Conservation (phyloP, 2,329 filamentous ascomycete genomes). For the Nigrospora osmanthi region DNA sequence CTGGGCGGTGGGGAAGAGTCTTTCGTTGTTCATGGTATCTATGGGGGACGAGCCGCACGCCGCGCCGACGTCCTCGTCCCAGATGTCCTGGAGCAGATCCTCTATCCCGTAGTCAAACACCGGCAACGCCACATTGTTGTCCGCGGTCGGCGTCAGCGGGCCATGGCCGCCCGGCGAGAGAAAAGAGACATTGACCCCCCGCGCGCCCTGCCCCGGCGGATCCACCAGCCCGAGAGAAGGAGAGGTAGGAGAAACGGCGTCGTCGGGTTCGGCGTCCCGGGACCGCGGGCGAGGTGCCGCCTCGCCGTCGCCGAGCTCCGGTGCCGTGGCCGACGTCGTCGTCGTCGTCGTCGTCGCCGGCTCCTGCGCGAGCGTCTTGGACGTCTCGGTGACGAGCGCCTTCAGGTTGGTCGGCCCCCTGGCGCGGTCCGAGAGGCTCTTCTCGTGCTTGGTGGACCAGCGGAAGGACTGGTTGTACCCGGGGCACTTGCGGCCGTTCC, state of each 20-base stretch:
- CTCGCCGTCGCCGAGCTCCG: too few relatives aligned
- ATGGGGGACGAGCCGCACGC: neutral
- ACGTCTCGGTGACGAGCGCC: slow-evolving; percentile 4
- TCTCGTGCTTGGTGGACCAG: slow-evolving; percentile 34
- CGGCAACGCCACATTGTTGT: slow-evolving; percentile 3
- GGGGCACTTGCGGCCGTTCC: slow-evolving; percentile 18
- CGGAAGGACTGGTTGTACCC: slow-evolving; percentile 24
- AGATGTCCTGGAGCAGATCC: slow-evolving; percentile 7
- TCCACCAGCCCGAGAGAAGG: too few relatives aligned
- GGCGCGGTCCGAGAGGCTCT: slow-evolving; percentile 3
- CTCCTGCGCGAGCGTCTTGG: slow-evolving; percentile 1
- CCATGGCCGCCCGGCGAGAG: neutral
- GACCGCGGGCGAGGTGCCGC: neutral
- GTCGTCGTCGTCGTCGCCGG: neutral
- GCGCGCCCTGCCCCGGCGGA: too few relatives aligned
- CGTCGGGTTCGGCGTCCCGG: neutral
- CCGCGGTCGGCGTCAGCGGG: slow-evolving; percentile 1
- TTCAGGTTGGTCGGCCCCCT: slow-evolving; percentile 5
- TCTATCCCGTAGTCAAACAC: slow-evolving; percentile 7
- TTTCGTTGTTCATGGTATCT: neutral
- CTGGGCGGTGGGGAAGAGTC: neutral
- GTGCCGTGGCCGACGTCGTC: too few relatives aligned
- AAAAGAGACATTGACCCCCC: neutral
- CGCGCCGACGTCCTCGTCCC: slow-evolving; percentile 3
- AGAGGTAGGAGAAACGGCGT: neutral